A percentile compares a stretch with the other conserved stretches of the same genome.
phyloP scores from a whole-genome alignment of 1,284 basidiomycete genomes.

The Ceratobasidium sp. region DNA sequence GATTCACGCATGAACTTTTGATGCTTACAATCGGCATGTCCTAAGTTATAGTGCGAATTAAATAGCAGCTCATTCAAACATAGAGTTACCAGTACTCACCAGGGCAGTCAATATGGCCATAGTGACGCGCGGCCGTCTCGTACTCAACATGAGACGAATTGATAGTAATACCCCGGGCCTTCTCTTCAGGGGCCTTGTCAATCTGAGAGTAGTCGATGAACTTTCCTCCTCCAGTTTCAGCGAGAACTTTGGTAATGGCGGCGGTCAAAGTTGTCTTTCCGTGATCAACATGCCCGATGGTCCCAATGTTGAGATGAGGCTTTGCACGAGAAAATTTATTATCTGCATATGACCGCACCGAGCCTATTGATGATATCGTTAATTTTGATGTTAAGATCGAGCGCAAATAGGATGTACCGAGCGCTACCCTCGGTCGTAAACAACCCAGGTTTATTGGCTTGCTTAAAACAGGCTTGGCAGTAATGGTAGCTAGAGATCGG shows the following conservation, averaged over 20 bases:
- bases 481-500: constrained; percentile 41
- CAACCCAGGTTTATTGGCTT: constrained; percentile 15
- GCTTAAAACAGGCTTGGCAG: constrained; percentile 26
- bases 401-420: constrained; percentile 3
- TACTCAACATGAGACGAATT: constrained; percentile 97
- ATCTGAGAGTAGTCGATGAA: constrained; percentile 99
- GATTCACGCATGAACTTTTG: constrained; percentile 39
- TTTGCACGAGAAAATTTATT: constrained; percentile 87
- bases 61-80: constrained; percentile 13
- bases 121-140: constrained; percentile 92
- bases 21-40: constrained; percentile 89
- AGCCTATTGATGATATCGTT: constrained; percentile 54
- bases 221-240: constrained; percentile 86
- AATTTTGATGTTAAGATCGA: background rate
- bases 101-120: constrained; percentile 99
- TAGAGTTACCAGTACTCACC: constrained; percentile 55
- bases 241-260: constrained; percentile 96
- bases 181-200: constrained; percentile 99
- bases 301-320: constrained; percentile 98
- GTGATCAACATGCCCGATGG: constrained; percentile 94
- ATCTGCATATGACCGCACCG: constrained; percentile 81
- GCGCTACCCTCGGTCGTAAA: background rate
- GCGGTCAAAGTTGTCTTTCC: constrained; percentile 98
- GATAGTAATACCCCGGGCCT: constrained; percentile 99
- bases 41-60: constrained; percentile 55